Evolutionary conservation across 2,329 filamentous ascomycete genomes (phyloP).

Genomic region (Xylariomycetidae sp.): DNA sequence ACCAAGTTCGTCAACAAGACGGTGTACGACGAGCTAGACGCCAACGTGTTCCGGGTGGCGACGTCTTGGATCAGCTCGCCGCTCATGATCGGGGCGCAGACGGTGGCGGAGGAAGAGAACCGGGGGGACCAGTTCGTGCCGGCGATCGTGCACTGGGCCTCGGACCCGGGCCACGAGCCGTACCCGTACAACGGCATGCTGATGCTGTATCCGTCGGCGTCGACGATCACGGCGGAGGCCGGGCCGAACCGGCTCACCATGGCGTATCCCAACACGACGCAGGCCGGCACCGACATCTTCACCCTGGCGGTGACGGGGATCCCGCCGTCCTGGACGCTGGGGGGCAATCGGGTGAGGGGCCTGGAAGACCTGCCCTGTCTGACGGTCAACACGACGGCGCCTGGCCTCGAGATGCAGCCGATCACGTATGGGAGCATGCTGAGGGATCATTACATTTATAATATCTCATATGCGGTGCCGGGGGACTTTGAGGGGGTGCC

Average conservation of each 20-base stretch:
- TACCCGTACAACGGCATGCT: conserved; percentile 36
- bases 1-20: conserved; percentile 31
- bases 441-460: conserved; percentile 39
- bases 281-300: conserved; percentile 33
- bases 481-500: conserved; percentile 33
- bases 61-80: conserved; percentile 37
- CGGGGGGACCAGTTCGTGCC: conserved; percentile 38
- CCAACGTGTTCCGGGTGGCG: conserved; percentile 24
- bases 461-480: conserved; percentile 41
- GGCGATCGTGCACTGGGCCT: conserved; percentile 42
- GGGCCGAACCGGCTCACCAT: conserved; percentile 28
- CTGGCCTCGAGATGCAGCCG: conserved; percentile 31
- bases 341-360: conserved; percentile 25
- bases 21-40: conserved; percentile 30
- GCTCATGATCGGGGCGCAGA: conserved; percentile 38
- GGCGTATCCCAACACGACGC: conserved; percentile 36
- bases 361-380: conserved; percentile 35
- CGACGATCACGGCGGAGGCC: conserved; percentile 35
- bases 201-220: conserved; percentile 36
- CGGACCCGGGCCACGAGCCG: conserved; percentile 32
- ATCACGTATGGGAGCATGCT: conserved; percentile 33
- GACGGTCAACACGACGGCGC: conserved; percentile 31
- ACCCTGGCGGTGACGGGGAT: conserved; percentile 34
- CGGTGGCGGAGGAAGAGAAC: conserved; percentile 31
- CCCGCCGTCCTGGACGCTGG: conserved; percentile 33